These are phyloP conservation scores for Trichoderma asperelloides DNA, from an alignment of 495 filamentous ascomycete genomes.

Conservation along the genomic window DNA sequence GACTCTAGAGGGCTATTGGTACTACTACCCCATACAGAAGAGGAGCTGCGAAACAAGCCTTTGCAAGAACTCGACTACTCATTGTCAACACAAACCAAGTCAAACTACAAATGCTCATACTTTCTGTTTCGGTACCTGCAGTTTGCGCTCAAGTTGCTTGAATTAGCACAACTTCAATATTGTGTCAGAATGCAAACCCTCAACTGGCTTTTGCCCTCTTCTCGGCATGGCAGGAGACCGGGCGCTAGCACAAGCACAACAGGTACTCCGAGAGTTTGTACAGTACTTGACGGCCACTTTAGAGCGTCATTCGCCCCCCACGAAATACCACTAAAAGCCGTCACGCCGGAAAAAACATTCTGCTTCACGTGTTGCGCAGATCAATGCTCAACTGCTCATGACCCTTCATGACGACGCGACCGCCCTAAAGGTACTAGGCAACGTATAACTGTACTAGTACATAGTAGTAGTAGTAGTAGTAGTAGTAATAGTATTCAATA, in stretches of 20 bases:
- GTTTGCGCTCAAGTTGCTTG: too few species aligned
- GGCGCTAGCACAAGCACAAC: background rate
- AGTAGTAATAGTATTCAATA: too few species aligned
- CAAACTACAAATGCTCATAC: too few species aligned
- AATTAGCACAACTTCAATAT: too few species aligned
- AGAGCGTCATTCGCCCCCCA: background rate
- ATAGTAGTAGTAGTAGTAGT: too few species aligned
- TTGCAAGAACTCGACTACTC: too few species aligned
- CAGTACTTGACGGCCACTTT: background rate
- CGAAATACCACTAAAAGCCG: background rate
- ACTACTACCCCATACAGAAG: background rate
- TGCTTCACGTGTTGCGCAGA: background rate
- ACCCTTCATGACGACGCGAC: background rate
- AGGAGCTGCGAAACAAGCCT: too few species aligned
- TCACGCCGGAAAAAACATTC: background rate
- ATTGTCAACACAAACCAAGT: too few species aligned
- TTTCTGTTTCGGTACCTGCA: too few species aligned
- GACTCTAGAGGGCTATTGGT: background rate
- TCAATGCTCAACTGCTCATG: slow-evolving; percentile 2
- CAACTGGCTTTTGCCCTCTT: background rate
- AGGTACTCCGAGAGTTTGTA: background rate
- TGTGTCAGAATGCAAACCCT: background rate
- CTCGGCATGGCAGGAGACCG: background rate
- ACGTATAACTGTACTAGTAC: too few species aligned
- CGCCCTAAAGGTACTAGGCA: background rate